Evolutionary conservation across 73 alveolate species (phyloP).

Genomic region (Paramecium bursaria): DNA sequence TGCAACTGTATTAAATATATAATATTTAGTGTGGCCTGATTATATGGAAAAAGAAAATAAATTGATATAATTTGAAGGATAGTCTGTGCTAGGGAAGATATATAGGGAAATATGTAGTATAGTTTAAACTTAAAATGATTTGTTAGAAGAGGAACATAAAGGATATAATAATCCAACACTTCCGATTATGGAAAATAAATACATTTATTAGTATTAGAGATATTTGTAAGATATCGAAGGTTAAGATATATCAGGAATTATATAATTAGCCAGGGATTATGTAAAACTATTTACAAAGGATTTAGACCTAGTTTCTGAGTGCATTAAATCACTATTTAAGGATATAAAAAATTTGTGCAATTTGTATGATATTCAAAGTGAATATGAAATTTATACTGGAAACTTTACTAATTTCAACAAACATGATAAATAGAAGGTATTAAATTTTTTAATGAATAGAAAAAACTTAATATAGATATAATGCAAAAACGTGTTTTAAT

Average conservation of each 20-base stretch:
- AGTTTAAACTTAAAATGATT: neutral
- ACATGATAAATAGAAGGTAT: constrained; percentile 59
- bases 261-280: too few species aligned
- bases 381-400: constrained; percentile 69
- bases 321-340: constrained; percentile 32
- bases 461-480: neutral
- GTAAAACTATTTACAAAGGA: neutral
- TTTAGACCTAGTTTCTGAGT: constrained; percentile 8
- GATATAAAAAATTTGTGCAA: constrained; percentile 29
- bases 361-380: constrained; percentile 57
- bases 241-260: neutral
- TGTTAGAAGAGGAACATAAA: neutral
- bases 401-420: constrained; percentile 55
- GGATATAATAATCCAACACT: neutral
- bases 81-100: constrained; percentile 80
- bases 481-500: constrained; percentile 5
- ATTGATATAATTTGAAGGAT: constrained; percentile 68
- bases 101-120: constrained; percentile 71
- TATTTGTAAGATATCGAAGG: neutral
- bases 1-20: too few species aligned
- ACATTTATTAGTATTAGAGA: neutral
- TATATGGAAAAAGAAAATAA: constrained; percentile 88
- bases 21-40: constrained; percentile 92
- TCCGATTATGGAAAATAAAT: neutral
- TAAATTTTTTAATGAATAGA: neutral